phyloP scores from a whole-genome alignment of 1,139 yeast genomes.

The Candida tunisiensis region DNA sequence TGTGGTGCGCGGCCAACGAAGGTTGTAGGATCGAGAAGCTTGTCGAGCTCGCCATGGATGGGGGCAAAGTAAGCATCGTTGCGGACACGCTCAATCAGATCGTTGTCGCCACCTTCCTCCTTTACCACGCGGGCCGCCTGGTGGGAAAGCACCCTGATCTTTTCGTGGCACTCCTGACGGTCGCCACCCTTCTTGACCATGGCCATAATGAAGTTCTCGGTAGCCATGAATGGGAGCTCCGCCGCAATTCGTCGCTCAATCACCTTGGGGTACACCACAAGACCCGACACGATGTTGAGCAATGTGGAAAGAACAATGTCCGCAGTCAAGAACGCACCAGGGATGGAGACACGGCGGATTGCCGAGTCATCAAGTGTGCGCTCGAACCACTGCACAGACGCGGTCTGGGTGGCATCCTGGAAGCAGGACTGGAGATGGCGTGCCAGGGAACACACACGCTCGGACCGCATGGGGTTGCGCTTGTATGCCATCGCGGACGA shows the following conservation, averaged over 20 bases:
- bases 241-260: conserved; percentile 90
- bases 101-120: conserved; percentile 98
- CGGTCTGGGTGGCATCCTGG: conserved; percentile 90
- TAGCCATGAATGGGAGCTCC: conserved; percentile 98
- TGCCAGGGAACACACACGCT: conserved; percentile 92
- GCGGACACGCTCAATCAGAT: conserved; percentile 77
- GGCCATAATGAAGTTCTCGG: conserved; percentile 98
- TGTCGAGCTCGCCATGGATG: conserved; percentile 68
- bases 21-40: conserved; percentile 75
- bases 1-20: conserved; percentile 98
- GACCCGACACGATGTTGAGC: conserved; percentile 82
- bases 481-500: conserved; percentile 99
- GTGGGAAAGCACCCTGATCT: conserved; percentile 90
- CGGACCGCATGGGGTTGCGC: conserved; percentile 99
- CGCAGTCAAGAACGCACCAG: conserved; percentile 92
- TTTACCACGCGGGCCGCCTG: conserved; percentile 96
- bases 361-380: conserved; percentile 98
- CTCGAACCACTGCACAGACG: conserved; percentile 98
- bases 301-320: conserved; percentile 84
- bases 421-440: conserved; percentile 88
- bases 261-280: conserved; percentile 96
- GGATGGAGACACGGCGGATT: conserved; percentile 90
- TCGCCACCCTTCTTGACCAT: conserved; percentile 98
- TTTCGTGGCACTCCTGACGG: conserved; percentile 97
- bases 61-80: conserved; percentile 76